phyloP scores from a whole-genome alignment of 2,329 filamentous ascomycete species.

The Grosmannia penicillata region DNA sequence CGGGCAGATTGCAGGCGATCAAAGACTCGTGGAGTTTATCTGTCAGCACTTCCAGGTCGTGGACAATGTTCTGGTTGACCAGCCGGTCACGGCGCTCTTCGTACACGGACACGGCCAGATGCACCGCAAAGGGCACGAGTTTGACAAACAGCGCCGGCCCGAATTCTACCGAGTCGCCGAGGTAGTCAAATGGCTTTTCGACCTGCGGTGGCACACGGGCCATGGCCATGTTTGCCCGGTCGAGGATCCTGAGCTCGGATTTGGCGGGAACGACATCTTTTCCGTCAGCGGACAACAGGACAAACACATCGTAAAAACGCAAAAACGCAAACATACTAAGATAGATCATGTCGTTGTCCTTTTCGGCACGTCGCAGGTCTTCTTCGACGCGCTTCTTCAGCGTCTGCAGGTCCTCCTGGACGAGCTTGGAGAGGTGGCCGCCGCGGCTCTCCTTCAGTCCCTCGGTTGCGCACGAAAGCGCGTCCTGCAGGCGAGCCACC shows the following conservation, averaged over 20 bases:
- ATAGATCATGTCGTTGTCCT: conserved; percentile 94
- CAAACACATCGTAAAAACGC: background rate
- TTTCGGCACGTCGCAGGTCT: conserved; percentile 82
- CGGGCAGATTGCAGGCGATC: conserved; percentile 73
- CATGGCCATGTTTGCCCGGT: conserved; percentile 78
- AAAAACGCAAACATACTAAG: conserved; percentile 37
- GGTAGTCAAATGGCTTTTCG: conserved; percentile 59
- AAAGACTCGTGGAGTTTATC: conserved; percentile 66
- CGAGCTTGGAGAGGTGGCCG: conserved; percentile 63
- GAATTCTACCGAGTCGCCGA: conserved; percentile 69
- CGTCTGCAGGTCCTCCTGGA: conserved; percentile 68
- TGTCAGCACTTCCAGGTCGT: conserved; percentile 69
- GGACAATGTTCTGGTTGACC: conserved; percentile 76
- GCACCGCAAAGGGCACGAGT: conserved; percentile 88
- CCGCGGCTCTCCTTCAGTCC: conserved; percentile 67
- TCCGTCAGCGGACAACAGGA: background rate
- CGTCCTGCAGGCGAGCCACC: conserved; percentile 72
- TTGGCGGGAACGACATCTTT: conserved; percentile 68
- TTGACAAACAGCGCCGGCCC: conserved; percentile 79
- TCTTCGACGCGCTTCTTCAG: conserved; percentile 73
- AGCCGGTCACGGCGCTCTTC: conserved; percentile 82
- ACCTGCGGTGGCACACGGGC: conserved; percentile 70
- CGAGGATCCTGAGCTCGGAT: conserved; percentile 70
- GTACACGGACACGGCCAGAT: conserved; percentile 90
- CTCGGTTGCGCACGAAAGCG: conserved; percentile 68